phyloP scores from a whole-genome alignment of 2,329 filamentous ascomycete species.

The Ascochyta fabae region DNA sequence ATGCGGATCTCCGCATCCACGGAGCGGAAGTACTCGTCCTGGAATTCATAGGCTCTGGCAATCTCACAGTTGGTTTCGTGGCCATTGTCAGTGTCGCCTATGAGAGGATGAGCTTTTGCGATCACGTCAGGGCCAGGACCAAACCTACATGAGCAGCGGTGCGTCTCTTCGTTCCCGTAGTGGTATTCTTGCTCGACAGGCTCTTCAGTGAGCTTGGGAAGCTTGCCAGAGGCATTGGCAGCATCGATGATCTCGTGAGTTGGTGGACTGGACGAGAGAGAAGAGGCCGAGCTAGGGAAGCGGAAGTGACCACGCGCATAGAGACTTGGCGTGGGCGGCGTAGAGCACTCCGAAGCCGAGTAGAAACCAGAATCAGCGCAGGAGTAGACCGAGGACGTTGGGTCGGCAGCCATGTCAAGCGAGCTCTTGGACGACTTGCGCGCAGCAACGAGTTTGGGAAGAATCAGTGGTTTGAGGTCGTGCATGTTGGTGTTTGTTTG shows the following conservation, averaged over 20 bases:
- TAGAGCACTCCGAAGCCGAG: conserved; percentile 70
- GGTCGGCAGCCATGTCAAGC: conserved; percentile 42
- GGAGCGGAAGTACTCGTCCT: conserved; percentile 65
- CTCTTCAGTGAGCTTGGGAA: conserved; percentile 88
- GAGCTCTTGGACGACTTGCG: conserved; percentile 47
- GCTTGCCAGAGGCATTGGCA: conserved; percentile 66
- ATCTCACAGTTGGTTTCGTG: conserved; percentile 55
- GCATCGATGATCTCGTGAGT: conserved; percentile 61
- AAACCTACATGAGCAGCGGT: conserved; percentile 73
- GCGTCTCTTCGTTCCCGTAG: conserved; percentile 58
- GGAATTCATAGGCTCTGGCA: conserved; percentile 67
- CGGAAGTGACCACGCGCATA: conserved; percentile 67
- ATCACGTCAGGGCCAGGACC: conserved; percentile 6
- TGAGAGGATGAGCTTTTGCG: conserved; percentile 28
- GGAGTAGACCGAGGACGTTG: conserved; percentile 42
- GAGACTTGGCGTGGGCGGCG: conserved; percentile 75
- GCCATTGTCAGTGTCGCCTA: conserved; percentile 68
- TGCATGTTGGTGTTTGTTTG: conserved; percentile 39
- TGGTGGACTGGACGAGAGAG: conserved; percentile 66
- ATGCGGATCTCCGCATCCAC: conserved; percentile 64
- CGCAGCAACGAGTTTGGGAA: conserved; percentile 49
- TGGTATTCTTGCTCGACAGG: conserved; percentile 72
- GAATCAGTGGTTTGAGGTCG: conserved; percentile 49
- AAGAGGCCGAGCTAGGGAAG: conserved; percentile 79
- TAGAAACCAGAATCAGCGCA: conserved; percentile 48